A percentile compares a stretch with the other conserved stretches of the same genome.
Conservation (phyloP, 257 asterid genomes). For the Solanum megistacrolobum region DNA sequence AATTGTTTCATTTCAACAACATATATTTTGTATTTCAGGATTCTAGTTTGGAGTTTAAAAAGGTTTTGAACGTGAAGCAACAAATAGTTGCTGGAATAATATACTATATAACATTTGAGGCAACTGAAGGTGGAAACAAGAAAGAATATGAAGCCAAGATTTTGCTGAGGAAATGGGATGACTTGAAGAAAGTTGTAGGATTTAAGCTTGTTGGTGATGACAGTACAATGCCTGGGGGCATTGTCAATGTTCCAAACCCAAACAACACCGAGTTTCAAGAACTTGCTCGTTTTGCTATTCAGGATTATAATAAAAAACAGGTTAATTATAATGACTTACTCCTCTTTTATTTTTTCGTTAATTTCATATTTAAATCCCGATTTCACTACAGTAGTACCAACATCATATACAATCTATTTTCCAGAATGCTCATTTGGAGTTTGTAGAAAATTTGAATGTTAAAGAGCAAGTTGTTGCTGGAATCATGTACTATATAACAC, state of each 20-base stretch:
- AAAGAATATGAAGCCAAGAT: neutral
- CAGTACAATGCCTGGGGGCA: neutral
- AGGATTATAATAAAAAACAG: neutral
- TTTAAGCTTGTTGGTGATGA: neutral
- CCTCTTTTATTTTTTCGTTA: no score
- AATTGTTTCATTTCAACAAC: no score
- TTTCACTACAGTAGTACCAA: no score
- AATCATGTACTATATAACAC: neutral
- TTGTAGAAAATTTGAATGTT: neutral
- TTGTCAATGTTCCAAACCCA: neutral
- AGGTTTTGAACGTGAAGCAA: neutral
- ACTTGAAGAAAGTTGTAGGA: neutral
- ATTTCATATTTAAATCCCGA: no score
- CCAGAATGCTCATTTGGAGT: neutral
- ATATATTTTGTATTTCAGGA: neutral
- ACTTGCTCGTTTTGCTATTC: constrained; percentile 2
- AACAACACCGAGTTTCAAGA: neutral
- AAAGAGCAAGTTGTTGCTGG: constrained; percentile 4
- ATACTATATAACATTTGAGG: neutral
- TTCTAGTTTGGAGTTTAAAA: neutral
- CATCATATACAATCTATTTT: neutral
- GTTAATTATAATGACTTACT: no score
- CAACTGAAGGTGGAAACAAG: neutral
- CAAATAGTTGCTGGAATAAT: neutral
- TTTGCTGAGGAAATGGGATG: constrained; percentile 1